Evolutionary conservation across 345 rosid species (phyloP).

Genomic region (Turnera subulata): DNA sequence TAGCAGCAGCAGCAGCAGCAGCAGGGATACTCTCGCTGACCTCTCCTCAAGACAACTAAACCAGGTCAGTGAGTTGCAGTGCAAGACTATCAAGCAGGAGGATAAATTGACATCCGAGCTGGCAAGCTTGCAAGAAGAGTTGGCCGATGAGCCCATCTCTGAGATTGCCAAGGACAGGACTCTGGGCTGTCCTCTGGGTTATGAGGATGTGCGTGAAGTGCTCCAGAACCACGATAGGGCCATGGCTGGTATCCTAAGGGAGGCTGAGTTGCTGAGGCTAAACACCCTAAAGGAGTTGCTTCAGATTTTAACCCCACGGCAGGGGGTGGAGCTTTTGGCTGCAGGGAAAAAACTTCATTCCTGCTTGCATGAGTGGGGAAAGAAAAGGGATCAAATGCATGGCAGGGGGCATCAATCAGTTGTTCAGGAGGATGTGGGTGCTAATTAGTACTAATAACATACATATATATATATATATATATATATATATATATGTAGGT

Average conservation of each 20-base stretch:
- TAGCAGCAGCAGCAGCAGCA: too few relatives aligned
- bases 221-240: conserved; percentile 23
- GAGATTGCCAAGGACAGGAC: conserved; percentile 15
- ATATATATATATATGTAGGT: too few relatives aligned
- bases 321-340: conserved; percentile 42
- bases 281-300: conserved; percentile 28
- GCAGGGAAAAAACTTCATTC: conserved; percentile 36
- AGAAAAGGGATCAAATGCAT: conserved; percentile 33
- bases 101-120: conserved; percentile 25
- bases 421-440: too few relatives aligned
- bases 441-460: too few relatives aligned
- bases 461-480: too few relatives aligned
- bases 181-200: neutral
- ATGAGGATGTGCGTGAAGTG: conserved; percentile 20
- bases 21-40: conserved; percentile 11
- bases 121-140: conserved; percentile 42
- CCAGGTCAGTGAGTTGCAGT: conserved; percentile 29
- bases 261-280: conserved; percentile 37
- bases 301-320: conserved; percentile 28
- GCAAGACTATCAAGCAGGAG: conserved; percentile 25
- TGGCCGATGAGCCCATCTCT: conserved; percentile 36
- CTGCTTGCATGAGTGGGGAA: conserved; percentile 40
- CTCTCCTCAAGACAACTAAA: conserved; percentile 27
- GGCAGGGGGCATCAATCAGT: too few relatives aligned
- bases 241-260: conserved; percentile 25